Conservation (phyloP, 495 filamentous ascomycete genomes). For the Aspergillus mulundensis region DNA sequence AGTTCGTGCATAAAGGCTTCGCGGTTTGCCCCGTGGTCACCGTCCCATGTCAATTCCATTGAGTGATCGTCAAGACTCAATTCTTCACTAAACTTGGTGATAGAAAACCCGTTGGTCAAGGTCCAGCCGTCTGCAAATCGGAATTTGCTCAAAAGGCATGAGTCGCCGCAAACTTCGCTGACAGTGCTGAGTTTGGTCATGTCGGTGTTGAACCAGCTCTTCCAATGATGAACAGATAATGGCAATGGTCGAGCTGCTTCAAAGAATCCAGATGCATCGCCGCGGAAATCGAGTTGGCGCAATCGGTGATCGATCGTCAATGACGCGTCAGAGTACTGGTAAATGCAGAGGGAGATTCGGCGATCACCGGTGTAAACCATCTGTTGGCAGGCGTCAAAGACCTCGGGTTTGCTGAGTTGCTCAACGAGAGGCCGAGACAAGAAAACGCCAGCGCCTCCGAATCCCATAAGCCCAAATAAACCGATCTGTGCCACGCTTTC, state of each 20-base stretch:
- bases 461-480: conserved; percentile 49
- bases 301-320: conserved; percentile 50
- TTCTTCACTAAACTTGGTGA: conserved; percentile 47
- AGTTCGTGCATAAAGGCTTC: conserved; percentile 43
- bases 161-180: conserved; percentile 51
- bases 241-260: conserved; percentile 46
- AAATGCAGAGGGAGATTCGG: conserved; percentile 50
- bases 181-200: conserved; percentile 48
- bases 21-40: conserved; percentile 33
- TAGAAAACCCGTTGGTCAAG: conserved; percentile 54
- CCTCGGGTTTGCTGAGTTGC: conserved; percentile 30
- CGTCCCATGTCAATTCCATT: conserved; percentile 48
- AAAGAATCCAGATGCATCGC: conserved; percentile 53
- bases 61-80: conserved; percentile 26
- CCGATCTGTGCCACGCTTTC: conserved; percentile 49
- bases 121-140: conserved; percentile 52
- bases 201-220: conserved; percentile 51
- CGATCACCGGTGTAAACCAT: conserved; percentile 44
- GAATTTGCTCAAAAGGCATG: conserved; percentile 55
- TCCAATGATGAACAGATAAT: conserved; percentile 58
- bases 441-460: conserved; percentile 60
- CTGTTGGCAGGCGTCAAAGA: conserved; percentile 36
- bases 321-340: conserved; percentile 43
- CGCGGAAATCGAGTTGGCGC: conserved; percentile 49
- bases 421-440: conserved; percentile 48